Evolutionary conservation across 495 filamentous ascomycete genomes (phyloP).

Genomic region (Penicillium soppii): DNA sequence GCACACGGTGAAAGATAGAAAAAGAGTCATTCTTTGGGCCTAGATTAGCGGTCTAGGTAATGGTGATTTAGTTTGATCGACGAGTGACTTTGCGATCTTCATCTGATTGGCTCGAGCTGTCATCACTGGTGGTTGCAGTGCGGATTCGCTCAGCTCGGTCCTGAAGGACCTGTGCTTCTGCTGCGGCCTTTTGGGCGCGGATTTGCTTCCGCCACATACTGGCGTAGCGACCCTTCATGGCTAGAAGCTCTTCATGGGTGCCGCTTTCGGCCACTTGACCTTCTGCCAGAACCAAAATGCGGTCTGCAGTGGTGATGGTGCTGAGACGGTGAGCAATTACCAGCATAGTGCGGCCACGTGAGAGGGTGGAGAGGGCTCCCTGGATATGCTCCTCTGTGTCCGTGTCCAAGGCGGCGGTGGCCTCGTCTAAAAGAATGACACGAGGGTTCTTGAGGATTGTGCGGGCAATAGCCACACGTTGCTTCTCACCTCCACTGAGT

Average conservation of each 20-base stretch:
- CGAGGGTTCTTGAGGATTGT: conserved; percentile 95
- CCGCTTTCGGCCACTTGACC: conserved; percentile 82
- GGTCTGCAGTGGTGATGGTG: conserved; percentile 91
- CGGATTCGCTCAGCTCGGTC: conserved; percentile 47
- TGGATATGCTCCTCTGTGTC: conserved; percentile 98
- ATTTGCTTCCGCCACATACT: conserved; percentile 98
- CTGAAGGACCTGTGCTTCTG: conserved; percentile 63
- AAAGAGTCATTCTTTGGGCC: conserved; percentile 11
- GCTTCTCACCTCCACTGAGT: conserved; percentile 93
- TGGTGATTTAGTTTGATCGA: conserved; percentile 20
- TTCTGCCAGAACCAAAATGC: conserved; percentile 87
- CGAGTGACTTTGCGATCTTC: conserved; percentile 43
- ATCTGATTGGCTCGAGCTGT: conserved; percentile 54
- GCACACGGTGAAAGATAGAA: conserved; percentile 29
- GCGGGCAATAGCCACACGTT: conserved; percentile 93
- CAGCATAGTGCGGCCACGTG: conserved; percentile 79
- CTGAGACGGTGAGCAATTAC: conserved; percentile 87
- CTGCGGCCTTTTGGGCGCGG: conserved; percentile 77
- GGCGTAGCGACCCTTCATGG: conserved; percentile 73
- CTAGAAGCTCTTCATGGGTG: conserved; percentile 82
- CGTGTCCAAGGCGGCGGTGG: conserved; percentile 91
- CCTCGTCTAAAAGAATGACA: conserved; percentile 95
- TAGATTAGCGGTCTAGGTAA: conserved; percentile 11
- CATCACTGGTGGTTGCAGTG: conserved; percentile 44
- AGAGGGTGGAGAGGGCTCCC: conserved; percentile 73